These are phyloP conservation scores for Mucor lusitanicus DNA, from an alignment of 371 early-diverging fungal genomes.

Conservation along the genomic window DNA sequence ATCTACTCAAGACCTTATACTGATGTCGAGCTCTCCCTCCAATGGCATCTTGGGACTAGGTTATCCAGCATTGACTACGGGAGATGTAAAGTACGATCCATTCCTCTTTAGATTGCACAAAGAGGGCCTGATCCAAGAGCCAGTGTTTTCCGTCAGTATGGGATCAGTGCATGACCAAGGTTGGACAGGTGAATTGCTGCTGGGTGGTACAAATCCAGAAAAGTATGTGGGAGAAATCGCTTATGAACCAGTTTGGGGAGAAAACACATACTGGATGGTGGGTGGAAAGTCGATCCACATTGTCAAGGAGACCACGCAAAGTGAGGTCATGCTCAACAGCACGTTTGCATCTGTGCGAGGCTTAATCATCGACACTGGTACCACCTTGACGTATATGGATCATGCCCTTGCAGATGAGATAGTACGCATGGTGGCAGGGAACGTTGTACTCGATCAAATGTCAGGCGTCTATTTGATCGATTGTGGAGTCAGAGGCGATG, in stretches of 20 bases:
- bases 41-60: slow-evolving; percentile 41
- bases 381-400: slow-evolving; percentile 18
- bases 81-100: slow-evolving; percentile 9
- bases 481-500: slow-evolving; percentile 16
- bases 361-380: slow-evolving; percentile 27
- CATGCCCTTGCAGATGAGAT: slow-evolving; percentile 22
- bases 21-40: slow-evolving; percentile 13
- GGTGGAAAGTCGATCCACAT: slow-evolving; percentile 1
- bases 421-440: slow-evolving; percentile 24
- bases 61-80: slow-evolving; percentile 17
- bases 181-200: slow-evolving; percentile 46
- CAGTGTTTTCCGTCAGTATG: slow-evolving; percentile 25
- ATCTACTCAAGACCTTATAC: slow-evolving; percentile 17
- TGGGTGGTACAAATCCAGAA: slow-evolving; percentile 55
- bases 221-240: slow-evolving; percentile 52
- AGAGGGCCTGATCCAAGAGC: slow-evolving; percentile 16
- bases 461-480: slow-evolving; percentile 33
- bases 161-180: slow-evolving; percentile 1
- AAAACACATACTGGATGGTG: slow-evolving; percentile 15
- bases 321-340: neutral
- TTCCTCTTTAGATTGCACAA: slow-evolving; percentile 22
- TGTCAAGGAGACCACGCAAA: neutral
- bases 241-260: slow-evolving; percentile 33
- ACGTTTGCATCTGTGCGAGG: slow-evolving; percentile 20
- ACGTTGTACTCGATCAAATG: slow-evolving; percentile 31